These are phyloP conservation scores for Waltergamsia citrina DNA, from an alignment of 2,329 filamentous ascomycete species.

Conservation along the genomic window DNA sequence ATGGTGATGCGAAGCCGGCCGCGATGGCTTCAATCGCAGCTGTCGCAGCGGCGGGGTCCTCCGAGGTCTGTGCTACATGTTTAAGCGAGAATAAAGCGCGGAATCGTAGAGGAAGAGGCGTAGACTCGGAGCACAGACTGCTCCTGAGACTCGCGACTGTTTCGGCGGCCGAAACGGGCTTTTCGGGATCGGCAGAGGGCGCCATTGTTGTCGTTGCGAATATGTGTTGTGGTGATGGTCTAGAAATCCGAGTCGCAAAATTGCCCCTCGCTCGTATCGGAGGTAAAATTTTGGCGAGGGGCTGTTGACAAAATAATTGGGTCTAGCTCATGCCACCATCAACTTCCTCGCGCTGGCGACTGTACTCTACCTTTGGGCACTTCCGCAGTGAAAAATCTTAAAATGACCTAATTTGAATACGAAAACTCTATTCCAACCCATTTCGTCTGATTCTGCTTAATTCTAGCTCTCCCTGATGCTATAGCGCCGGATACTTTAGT, in stretches of 20 bases:
- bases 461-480: too few species aligned
- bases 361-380: too few species aligned
- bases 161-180: slow-evolving; percentile 14
- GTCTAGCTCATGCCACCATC: too few species aligned
- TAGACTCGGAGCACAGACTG: slow-evolving; percentile 69
- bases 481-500: too few species aligned
- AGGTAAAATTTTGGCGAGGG: too few species aligned
- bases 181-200: slow-evolving; percentile 12
- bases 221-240: slow-evolving; percentile 7
- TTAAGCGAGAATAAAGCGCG: slow-evolving; percentile 97
- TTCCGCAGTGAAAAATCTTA: too few species aligned
- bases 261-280: slow-evolving; percentile 7
- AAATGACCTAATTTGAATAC: too few species aligned
- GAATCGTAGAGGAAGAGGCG: slow-evolving; percentile 81
- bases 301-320: too few species aligned
- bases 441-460: too few species aligned
- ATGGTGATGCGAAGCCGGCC: slow-evolving; percentile 74
- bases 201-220: slow-evolving; percentile 12
- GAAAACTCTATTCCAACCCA: too few species aligned
- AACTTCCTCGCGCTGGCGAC: too few species aligned
- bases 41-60: slow-evolving; percentile 47
- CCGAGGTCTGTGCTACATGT: slow-evolving; percentile 65
- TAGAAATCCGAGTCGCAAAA: slow-evolving; percentile 7
- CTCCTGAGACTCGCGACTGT: slow-evolving; percentile 59
- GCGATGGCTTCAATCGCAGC: slow-evolving; percentile 72